Evolutionary conservation across 768 basidiomycete species (phyloP), one percentile per base, ranked within the genome.

Genomic region (Russula ochroleuca): DNA sequence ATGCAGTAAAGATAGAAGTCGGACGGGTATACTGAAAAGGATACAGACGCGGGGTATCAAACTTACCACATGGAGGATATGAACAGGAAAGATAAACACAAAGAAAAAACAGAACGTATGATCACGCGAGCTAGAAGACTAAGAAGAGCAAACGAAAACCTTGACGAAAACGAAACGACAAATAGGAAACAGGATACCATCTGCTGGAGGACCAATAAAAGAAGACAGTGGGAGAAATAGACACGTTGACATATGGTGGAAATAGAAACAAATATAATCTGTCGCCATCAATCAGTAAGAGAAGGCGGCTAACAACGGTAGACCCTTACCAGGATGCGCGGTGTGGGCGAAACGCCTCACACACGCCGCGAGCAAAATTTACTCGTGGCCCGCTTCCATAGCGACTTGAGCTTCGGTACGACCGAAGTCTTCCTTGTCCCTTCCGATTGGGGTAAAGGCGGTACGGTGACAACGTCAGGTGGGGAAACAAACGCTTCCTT

Each of bases 321-420:
- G n/a, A n/a, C n/a, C n/a, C n/a, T n/a, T n/a, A n/a, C n/a, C n/a
- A n/a, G n/a, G n/a, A n/a, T n/a, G n/a, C n/a, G n/a, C n/a, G n/a
- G 15, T 45, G 51, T 19, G 25, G 37, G 31, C 28, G 21, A 45
- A 48, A 48, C 5, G 10, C 23, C 38, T 64, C 59, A 64, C 35
- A n/a, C 47, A 6, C 50, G 40, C 48, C 63, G 48, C 48, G 53
- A 25, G 47, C 28, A 33, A 45, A 64, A 37, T 37, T 56, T 64
- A 53, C 53, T 56, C 38, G 59, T 31, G 31, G 59, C 63, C 15
- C 63, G 63, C 63, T 64, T 64, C 63, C 63, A 64, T 14, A 64
- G 40, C 15, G 59, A 60, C 48, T 64, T 64, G 23, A 64, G 38
- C 31, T 28, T 52, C 33, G 58, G 58, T 6, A 64, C 48, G 40